Evolutionary conservation across 2,329 filamentous ascomycete species (phyloP).

Genomic region (Lecanicillium sp.): DNA sequence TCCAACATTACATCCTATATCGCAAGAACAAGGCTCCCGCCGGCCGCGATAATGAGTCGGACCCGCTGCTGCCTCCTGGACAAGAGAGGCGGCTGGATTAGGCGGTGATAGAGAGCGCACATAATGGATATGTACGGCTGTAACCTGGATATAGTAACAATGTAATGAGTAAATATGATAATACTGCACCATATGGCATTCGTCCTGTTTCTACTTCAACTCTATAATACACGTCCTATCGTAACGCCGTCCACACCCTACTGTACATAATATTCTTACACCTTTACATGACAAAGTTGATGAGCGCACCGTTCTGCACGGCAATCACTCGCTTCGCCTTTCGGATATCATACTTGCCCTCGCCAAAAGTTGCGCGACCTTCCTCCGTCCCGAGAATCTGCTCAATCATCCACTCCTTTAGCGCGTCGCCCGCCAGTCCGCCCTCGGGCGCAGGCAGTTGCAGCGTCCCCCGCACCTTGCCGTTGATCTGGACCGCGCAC

Average conservation of each 20-base stretch:
- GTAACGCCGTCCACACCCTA: too few species aligned
- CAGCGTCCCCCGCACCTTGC: slow-evolving; percentile 66
- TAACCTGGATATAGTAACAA: neutral
- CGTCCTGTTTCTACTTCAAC: neutral
- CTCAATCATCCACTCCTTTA: slow-evolving; percentile 55
- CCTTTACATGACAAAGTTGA: slow-evolving; percentile 63
- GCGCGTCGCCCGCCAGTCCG: slow-evolving; percentile 34
- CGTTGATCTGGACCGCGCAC: slow-evolving; percentile 72
- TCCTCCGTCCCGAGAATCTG: slow-evolving; percentile 56
- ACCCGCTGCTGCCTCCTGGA: slow-evolving; percentile 23
- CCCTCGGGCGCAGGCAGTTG: slow-evolving; percentile 50
- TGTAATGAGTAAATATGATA: slow-evolving; percentile 1
- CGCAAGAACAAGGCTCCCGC: slow-evolving; percentile 15
- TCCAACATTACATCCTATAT: slow-evolving; percentile 85
- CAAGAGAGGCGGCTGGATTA: slow-evolving; percentile 23
- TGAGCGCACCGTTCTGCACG: slow-evolving; percentile 58
- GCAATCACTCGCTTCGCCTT: slow-evolving; percentile 60
- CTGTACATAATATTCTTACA: slow-evolving; percentile 4
- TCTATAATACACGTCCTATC: neutral
- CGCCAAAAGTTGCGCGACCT: slow-evolving; percentile 50
- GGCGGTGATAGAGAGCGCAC: neutral
- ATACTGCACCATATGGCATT: slow-evolving; percentile 13
- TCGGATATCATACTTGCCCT: slow-evolving; percentile 38
- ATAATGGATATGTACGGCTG: neutral
- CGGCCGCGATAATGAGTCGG: slow-evolving; percentile 18